phyloP scores from a whole-genome alignment of 148 eudicot genomes.

The Suaeda aralocaspica region DNA sequence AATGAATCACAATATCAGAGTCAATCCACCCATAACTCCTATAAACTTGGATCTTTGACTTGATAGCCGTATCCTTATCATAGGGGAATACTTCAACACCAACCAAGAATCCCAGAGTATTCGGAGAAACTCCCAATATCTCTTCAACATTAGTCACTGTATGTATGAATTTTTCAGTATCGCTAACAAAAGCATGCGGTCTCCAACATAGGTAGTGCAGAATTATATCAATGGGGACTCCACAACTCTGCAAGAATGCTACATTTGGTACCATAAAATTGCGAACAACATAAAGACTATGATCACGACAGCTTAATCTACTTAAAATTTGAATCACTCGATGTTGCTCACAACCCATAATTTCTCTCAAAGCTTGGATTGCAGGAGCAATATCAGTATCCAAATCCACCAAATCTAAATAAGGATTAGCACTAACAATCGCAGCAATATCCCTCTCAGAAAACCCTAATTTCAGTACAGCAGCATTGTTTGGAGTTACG shows the following conservation, averaged over 20 bases:
- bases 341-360: constrained; percentile 17
- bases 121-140: constrained; percentile 24
- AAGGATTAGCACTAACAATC: neutral
- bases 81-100: constrained; percentile 14
- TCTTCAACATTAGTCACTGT: constrained; percentile 21
- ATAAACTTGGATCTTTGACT: constrained; percentile 23
- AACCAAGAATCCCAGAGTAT: constrained; percentile 20
- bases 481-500: constrained; percentile 28
- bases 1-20: constrained; percentile 14
- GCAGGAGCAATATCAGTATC: constrained; percentile 11
- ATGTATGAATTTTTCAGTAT: no score
- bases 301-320: no score
- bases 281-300: no score
- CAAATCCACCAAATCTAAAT: neutral
- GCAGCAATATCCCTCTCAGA: constrained; percentile 7
- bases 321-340: no score
- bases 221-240: neutral
- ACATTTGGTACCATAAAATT: constrained; percentile 25
- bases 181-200: no score
- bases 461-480: constrained; percentile 27
- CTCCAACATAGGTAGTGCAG: no score
- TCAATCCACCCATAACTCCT: constrained; percentile 37
- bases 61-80: neutral
- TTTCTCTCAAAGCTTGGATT: constrained; percentile 6
- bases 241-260: constrained; percentile 9